A percentile compares a stretch with the other conserved stretches of the same genome.
Conservation (phyloP, 345 rosid species). For the Clarkia xantiana region DNA sequence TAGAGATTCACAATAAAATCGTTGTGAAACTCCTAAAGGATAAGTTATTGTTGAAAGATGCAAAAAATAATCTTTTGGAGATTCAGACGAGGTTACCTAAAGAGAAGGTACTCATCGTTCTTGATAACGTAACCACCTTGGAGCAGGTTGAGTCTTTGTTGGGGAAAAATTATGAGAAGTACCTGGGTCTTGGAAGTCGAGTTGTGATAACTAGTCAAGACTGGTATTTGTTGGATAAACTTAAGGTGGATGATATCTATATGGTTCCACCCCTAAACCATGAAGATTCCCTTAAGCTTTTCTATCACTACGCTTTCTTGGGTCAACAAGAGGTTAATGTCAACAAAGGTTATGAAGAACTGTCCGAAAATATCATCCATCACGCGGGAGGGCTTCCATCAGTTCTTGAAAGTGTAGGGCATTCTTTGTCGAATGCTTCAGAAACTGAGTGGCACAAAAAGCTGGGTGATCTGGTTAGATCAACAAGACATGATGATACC, state of each 20-base stretch:
- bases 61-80: not conserved
- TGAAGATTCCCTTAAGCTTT: too few species aligned
- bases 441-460: not conserved
- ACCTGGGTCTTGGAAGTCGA: too few species aligned
- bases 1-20: not conserved
- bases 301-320: not conserved
- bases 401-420: not conserved
- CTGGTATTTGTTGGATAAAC: too few species aligned
- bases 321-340: not conserved
- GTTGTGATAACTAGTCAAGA: too few species aligned
- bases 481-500: too few species aligned
- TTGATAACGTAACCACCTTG: too few species aligned
- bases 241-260: too few species aligned
- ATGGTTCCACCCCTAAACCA: too few species aligned
- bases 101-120: conserved; percentile 1
- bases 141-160: too few species aligned
- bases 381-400: not conserved
- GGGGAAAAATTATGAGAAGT: too few species aligned
- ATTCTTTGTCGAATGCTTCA: not conserved
- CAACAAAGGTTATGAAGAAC: not conserved
- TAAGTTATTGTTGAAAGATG: not conserved
- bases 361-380: not conserved
- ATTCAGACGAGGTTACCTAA: not conserved
- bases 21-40: not conserved
- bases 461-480: conserved; percentile 2